Percentiles rank a stretch among this genome's conserved stretches.
phyloP scores from a whole-genome alignment of 1,284 basidiomycete species.

The Malassezia vespertilionis region DNA sequence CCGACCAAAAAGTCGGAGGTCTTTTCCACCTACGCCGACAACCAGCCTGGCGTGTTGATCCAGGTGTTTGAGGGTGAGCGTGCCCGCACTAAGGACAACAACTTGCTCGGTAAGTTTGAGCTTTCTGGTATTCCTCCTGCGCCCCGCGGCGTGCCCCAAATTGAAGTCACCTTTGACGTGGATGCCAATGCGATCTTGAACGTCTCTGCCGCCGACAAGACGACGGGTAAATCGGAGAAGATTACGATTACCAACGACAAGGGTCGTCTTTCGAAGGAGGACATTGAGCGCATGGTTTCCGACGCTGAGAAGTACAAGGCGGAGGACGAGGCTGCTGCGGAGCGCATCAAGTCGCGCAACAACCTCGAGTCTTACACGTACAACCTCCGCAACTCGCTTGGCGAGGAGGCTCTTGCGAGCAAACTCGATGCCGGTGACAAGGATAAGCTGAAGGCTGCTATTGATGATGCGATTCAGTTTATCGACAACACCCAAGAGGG shows the following conservation, averaged over 20 bases:
- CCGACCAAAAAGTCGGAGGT: slow-evolving; percentile 98
- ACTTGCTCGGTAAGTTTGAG: slow-evolving; percentile 97
- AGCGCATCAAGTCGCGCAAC: slow-evolving; percentile 70
- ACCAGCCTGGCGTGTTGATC: slow-evolving; percentile 96
- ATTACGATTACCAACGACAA: slow-evolving; percentile 99
- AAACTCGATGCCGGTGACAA: slow-evolving; percentile 86
- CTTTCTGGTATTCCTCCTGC: slow-evolving; percentile 94
- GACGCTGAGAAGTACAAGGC: slow-evolving; percentile 63
- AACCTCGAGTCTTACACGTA: slow-evolving; percentile 81
- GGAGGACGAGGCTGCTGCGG: slow-evolving; percentile 52
- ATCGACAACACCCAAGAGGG: slow-evolving; percentile 81
- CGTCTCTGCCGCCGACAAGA: slow-evolving; percentile 92
- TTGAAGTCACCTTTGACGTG: slow-evolving; percentile 97
- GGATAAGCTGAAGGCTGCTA: slow-evolving; percentile 67
- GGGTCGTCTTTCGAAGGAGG: slow-evolving; percentile 92
- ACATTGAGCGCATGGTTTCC: slow-evolving; percentile 81
- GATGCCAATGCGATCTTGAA: slow-evolving; percentile 97
- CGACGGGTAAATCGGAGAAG: slow-evolving; percentile 81
- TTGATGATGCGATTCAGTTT: slow-evolving; percentile 78
- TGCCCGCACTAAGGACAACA: slow-evolving; percentile 98
- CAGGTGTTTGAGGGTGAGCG: slow-evolving; percentile 99
- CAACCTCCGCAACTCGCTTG: slow-evolving; percentile 73
- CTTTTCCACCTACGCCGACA: slow-evolving; percentile 98
- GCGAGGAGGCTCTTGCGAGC: slow-evolving; percentile 50
- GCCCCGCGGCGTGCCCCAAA: slow-evolving; percentile 93